A percentile compares a stretch with the other conserved stretches of the same genome.
These are phyloP conservation scores for Plasmodium knowlesi DNA, from an alignment of 169 alveolate genomes.

Conservation along the genomic window DNA sequence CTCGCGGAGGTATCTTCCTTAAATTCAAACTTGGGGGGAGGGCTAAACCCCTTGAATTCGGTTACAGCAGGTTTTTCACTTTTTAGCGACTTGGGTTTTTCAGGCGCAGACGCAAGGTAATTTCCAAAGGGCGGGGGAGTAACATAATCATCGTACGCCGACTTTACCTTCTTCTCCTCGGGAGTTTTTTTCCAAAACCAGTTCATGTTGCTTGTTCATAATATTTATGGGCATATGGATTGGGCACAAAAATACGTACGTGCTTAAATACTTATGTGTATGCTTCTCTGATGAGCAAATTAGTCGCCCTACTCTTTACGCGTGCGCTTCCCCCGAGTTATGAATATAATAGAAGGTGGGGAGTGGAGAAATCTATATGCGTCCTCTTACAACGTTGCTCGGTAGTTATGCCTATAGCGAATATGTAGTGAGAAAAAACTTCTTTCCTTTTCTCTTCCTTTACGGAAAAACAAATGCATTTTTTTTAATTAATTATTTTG, in stretches of 20 bases:
- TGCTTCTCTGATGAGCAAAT: background rate
- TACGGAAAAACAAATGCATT: background rate
- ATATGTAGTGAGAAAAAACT: background rate
- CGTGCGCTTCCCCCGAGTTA: background rate
- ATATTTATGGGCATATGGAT: background rate
- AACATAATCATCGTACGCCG: constrained; percentile 62
- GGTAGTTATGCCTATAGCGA: background rate
- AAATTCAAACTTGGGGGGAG: constrained; percentile 77
- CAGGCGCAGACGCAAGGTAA: constrained; percentile 52
- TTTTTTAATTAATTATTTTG: background rate
- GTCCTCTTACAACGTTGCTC: background rate
- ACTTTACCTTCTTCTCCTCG: constrained; percentile 29
- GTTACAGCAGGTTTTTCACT: constrained; percentile 21
- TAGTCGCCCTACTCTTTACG: background rate
- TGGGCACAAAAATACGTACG: background rate
- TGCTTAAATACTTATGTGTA: background rate
- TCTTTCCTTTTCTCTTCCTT: background rate
- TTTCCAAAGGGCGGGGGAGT: constrained; percentile 76
- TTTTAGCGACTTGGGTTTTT: constrained; percentile 65
- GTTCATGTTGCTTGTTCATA: constrained; percentile 32
- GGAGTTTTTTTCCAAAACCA: constrained; percentile 65
- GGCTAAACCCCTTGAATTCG: constrained; percentile 73
- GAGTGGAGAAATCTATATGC: background rate
- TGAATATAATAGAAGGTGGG: background rate
- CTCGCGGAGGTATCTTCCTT: constrained; percentile 31